Evolutionary conservation across 805 yeast genomes (phyloP).

Genomic region (Kregervanrija delftensis): DNA sequence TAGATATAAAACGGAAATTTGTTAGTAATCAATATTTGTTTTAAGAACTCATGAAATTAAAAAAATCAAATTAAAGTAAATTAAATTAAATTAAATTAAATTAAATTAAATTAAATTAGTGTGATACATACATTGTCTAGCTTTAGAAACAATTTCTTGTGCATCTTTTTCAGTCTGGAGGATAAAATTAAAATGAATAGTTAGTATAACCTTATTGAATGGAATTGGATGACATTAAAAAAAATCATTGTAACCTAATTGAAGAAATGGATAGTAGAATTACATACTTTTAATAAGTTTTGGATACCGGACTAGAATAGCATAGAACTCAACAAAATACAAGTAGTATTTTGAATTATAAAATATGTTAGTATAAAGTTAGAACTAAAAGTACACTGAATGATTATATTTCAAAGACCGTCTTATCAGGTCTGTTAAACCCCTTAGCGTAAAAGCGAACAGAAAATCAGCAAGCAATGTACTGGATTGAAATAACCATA

Average conservation of each 20-base stretch:
- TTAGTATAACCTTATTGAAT: conserved; percentile 2
- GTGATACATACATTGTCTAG: conserved; percentile 66
- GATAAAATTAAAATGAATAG: neutral
- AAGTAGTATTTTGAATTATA: neutral
- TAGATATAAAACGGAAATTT: no score
- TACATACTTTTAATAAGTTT: conserved; percentile 52
- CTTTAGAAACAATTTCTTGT: conserved; percentile 89
- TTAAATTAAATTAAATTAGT: no score
- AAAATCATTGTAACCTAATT: neutral
- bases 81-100: neutral
- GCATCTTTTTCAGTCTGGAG: conserved; percentile 88
- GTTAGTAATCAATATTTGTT: neutral
- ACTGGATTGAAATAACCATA: no score
- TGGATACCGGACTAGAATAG: conserved; percentile 49
- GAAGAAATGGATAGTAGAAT: neutral
- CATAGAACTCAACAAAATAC: neutral
- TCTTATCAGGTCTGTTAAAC: no score
- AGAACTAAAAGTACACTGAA: no score
- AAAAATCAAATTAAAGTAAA: neutral
- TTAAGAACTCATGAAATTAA: neutral
- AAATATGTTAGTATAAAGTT: conserved; percentile 1
- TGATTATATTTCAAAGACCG: no score
- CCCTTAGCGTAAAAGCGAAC: no score
- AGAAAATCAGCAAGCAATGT: no score
- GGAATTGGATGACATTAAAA: neutral